Percentiles rank a stretch among this genome's conserved stretches.
These are phyloP conservation scores for Peniophora sp. DNA, from an alignment of 1,284 basidiomycete species.

Conservation along the genomic window DNA sequence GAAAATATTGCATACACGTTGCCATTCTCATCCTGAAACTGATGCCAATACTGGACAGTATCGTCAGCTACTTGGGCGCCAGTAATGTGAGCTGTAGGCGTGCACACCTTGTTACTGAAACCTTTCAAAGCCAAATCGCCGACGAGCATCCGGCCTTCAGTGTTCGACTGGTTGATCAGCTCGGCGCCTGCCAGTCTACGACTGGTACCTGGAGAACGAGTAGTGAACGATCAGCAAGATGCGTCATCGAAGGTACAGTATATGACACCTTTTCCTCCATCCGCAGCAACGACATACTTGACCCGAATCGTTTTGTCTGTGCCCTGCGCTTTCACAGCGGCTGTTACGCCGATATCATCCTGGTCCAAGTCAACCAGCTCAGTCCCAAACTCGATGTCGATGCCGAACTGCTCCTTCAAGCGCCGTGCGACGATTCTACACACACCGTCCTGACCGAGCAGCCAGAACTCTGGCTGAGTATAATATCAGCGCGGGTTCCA, in stretches of 20 bases:
- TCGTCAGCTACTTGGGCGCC: too few relatives aligned
- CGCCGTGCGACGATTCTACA: conserved; percentile 23
- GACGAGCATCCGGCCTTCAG: too few relatives aligned
- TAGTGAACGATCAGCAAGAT: too few relatives aligned
- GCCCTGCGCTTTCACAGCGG: background rate
- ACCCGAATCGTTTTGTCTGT: conserved; percentile 10
- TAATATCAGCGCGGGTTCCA: conserved; percentile 4
- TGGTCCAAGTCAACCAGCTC: conserved; percentile 14
- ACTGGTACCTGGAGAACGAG: too few relatives aligned
- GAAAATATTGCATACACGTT: conserved; percentile 13
- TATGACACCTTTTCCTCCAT: conserved; percentile 29
- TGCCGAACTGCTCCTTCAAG: conserved; percentile 15
- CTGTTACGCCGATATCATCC: background rate
- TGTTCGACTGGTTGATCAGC: too few relatives aligned
- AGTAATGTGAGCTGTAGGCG: too few relatives aligned
- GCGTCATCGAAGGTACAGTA: too few relatives aligned
- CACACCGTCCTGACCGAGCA: conserved; percentile 19
- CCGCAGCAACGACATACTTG: conserved; percentile 26
- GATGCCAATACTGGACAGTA: conserved; percentile 23
- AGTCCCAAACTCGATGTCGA: conserved; percentile 20
- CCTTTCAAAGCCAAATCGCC: too few relatives aligned
- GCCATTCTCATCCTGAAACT: conserved; percentile 15
- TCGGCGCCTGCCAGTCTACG: too few relatives aligned
- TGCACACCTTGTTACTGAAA: too few relatives aligned
- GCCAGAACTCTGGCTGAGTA: background rate